Base-by-base conservation (phyloP, 2,329 filamentous ascomycete genomes). In the Shiraia sp. region DNA sequence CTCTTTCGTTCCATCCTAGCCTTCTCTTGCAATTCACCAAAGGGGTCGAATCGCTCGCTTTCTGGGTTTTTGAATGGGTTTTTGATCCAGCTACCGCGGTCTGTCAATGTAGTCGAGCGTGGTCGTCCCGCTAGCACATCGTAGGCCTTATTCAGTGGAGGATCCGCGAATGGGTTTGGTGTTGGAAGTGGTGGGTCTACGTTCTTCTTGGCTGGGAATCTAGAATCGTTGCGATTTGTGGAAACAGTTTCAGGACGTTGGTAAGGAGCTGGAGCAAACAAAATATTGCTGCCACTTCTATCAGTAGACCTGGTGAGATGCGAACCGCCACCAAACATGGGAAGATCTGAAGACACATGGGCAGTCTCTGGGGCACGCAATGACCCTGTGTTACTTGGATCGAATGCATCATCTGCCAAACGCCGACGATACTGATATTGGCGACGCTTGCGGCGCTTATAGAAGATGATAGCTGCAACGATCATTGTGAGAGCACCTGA, bases 21-120 rank as follows among this genome's bases (percentile, higher is more conserved):
- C 38, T 62, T 64, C 19, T 59, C 61, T 27, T 66, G 57, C 37
- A 69, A 32, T 44, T 68, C 63, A 8, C 66, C 66, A 49, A 69
- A 69, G 0, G 66, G 66, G 51, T 69, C 66, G 24, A 69, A 69
- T 1, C 66, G 56, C 15, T 68, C 61, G 26, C 59, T 64, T 10
- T 53, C 53, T 1, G 66, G 66, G 29, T 69, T 52, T 13, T 55
- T 55, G 51, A 69, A 69, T 1, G 66, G 66, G 31, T 69, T 69
- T 41, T 59, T 44, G 10, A 59, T 36, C 66, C 66, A 69, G 15
- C 54, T 60, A 1, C 62, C 64, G 0, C 63, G 55, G 40, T 69
- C 63, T 0, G 66, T 69, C 3, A 69, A 43, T 4, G 66, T 69
- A 0, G 65, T 68, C 1, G 57, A 63, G 6, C 63, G 37, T 2